A percentile compares a stretch with the other conserved stretches of the same genome.
These are phyloP conservation scores for Ceratonia siliqua DNA, from an alignment of 306 rosid species.

Conservation along the genomic window DNA sequence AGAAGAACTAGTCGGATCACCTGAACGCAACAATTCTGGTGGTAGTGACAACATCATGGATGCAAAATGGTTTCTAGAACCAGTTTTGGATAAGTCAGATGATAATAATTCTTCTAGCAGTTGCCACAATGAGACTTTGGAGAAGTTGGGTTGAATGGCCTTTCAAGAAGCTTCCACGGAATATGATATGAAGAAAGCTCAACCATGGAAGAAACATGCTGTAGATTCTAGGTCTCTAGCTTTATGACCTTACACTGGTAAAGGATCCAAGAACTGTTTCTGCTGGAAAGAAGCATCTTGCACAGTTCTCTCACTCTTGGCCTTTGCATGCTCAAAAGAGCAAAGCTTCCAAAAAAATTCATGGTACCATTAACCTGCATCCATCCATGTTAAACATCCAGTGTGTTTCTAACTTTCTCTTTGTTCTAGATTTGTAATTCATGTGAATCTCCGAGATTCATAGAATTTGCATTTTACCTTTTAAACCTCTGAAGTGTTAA, in stretches of 20 bases:
- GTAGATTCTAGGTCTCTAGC: slow-evolving; percentile 42
- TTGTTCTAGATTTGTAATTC: slow-evolving; percentile 30
- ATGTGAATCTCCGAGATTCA: slow-evolving; percentile 1
- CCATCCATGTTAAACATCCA: slow-evolving; percentile 10
- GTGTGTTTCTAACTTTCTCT: slow-evolving; percentile 9
- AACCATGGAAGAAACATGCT: slow-evolving; percentile 50
- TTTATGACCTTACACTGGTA: slow-evolving; percentile 53
- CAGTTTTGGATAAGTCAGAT: slow-evolving; percentile 52
- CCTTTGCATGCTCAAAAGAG: slow-evolving; percentile 67
- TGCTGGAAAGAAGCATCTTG: slow-evolving; percentile 61
- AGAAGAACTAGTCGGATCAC: slow-evolving; percentile 48
- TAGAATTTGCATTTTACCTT: slow-evolving; percentile 29
- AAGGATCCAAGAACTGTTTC: slow-evolving; percentile 61
- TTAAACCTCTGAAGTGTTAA: slow-evolving; percentile 14
- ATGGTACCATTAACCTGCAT: slow-evolving; percentile 51
- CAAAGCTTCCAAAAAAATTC: slow-evolving; percentile 59
- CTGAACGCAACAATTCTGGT: slow-evolving; percentile 71
- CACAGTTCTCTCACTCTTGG: slow-evolving; percentile 72
- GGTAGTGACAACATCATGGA: slow-evolving; percentile 66
- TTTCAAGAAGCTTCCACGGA: slow-evolving; percentile 79
- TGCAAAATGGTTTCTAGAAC: slow-evolving; percentile 74
- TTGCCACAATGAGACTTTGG: slow-evolving; percentile 56
- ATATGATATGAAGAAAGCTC: slow-evolving; percentile 61
- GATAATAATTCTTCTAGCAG: slow-evolving; percentile 65
- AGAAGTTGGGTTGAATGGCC: slow-evolving; percentile 76